Conservation (phyloP, 768 basidiomycete species). For the Phallus indusiatus region DNA sequence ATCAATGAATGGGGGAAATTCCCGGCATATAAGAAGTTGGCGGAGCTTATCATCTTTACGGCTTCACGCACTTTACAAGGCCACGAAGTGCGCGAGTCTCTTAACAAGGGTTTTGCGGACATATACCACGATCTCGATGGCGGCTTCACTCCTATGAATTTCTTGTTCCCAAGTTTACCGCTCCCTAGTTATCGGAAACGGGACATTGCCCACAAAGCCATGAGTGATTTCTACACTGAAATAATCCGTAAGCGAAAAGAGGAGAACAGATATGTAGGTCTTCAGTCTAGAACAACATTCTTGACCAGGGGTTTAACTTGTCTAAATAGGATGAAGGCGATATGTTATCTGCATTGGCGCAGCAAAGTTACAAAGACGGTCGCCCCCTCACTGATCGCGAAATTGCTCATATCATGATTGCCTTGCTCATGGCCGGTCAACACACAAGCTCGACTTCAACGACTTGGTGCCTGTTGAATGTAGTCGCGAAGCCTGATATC, state of each 20-base stretch:
- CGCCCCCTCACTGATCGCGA: constrained; percentile 73
- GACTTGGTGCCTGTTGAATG: constrained; percentile 83
- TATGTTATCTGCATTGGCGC: constrained; percentile 83
- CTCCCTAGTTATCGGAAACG: constrained; percentile 82
- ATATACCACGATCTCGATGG: constrained; percentile 86
- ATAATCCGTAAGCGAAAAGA: constrained; percentile 71
- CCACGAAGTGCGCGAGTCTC: constrained; percentile 65
- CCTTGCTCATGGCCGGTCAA: constrained; percentile 98
- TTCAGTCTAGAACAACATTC: not conserved
- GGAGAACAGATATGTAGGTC: constrained; percentile 33
- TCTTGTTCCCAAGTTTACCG: constrained; percentile 89
- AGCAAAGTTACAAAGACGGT: constrained; percentile 80
- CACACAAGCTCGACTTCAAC: constrained; percentile 93
- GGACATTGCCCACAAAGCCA: constrained; percentile 84
- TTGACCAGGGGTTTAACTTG: constrained; percentile 1
- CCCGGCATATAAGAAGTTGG: constrained; percentile 60
- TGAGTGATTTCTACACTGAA: constrained; percentile 86
- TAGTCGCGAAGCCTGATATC: constrained; percentile 66
- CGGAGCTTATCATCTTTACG: constrained; percentile 91
- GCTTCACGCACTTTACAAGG: constrained; percentile 93
- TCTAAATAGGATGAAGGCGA: constrained; percentile 61
- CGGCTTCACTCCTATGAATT: constrained; percentile 93
- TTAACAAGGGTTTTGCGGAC: constrained; percentile 81
- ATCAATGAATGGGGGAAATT: constrained; percentile 73
- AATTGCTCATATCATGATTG: constrained; percentile 97